Percentiles rank a stretch among this genome's conserved stretches.
Evolutionary conservation across 768 basidiomycete species (phyloP).

Genomic region (Xerocomellus dryophilus): DNA sequence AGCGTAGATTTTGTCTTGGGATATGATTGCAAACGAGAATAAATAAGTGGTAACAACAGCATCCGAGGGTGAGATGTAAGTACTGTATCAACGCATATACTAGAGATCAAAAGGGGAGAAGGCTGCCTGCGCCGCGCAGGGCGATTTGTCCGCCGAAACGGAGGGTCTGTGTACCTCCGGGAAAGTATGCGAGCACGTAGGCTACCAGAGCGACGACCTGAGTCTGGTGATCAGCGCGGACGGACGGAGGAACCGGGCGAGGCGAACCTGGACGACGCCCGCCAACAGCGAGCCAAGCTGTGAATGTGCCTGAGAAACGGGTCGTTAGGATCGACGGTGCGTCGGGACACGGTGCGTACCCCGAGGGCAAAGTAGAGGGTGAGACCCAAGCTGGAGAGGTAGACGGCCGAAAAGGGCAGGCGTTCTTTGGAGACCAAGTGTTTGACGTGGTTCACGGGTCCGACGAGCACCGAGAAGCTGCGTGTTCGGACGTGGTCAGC

Average conservation of each 20-base stretch:
- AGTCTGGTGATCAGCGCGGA: neutral
- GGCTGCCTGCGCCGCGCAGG: constrained; percentile 76
- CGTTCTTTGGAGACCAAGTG: constrained; percentile 82
- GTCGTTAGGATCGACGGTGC: neutral
- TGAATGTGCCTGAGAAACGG: constrained; percentile 59
- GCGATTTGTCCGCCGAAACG: constrained; percentile 78
- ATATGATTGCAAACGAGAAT: constrained; percentile 5
- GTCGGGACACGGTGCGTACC: constrained; percentile 37
- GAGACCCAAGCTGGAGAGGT: constrained; percentile 77
- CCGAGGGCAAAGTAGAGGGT: constrained; percentile 92
- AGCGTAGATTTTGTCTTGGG: neutral
- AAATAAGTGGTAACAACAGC: neutral
- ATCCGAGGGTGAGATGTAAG: neutral
- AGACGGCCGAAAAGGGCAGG: constrained; percentile 79
- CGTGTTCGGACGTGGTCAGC: neutral
- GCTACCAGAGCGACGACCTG: constrained; percentile 80
- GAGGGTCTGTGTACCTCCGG: constrained; percentile 80
- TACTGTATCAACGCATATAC: neutral
- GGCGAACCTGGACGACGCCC: constrained; percentile 71
- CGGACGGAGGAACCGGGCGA: neutral
- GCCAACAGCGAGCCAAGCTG: constrained; percentile 83
- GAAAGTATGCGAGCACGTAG: constrained; percentile 95
- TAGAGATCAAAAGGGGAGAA: constrained; percentile 67
- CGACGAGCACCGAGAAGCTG: constrained; percentile 82
- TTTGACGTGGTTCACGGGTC: constrained; percentile 89